Conservation (phyloP, 73 alveolate species). For the Tetrahymena thermophila region DNA sequence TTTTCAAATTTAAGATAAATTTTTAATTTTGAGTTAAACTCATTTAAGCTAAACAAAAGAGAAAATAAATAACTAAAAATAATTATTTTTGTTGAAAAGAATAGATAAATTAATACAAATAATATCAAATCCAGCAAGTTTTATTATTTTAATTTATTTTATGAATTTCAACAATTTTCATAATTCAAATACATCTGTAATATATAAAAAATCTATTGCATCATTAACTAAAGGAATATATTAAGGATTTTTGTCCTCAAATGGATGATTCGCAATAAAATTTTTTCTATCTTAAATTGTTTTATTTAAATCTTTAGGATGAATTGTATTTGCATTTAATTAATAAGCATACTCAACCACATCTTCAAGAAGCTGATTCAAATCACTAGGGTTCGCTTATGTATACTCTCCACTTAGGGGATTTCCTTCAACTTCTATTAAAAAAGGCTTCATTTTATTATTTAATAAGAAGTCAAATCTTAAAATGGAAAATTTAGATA, state of each 20-base stretch:
- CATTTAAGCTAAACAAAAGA: too few relatives aligned
- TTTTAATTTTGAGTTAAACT: too few relatives aligned
- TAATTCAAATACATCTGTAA: neutral
- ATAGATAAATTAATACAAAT: too few relatives aligned
- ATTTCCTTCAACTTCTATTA: neutral
- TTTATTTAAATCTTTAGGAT: neutral
- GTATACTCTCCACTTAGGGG: neutral
- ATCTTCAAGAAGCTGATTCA: neutral
- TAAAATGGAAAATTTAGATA: neutral
- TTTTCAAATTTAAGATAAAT: too few relatives aligned
- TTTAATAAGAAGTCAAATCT: neutral
- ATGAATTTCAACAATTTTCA: neutral
- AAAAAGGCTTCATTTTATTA: neutral
- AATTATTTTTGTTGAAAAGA: too few relatives aligned
- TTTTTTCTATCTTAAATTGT: neutral
- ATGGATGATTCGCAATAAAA: neutral
- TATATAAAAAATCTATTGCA: neutral
- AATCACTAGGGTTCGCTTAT: neutral
- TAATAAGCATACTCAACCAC: neutral
- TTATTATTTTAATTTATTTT: neutral
- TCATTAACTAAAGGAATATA: neutral
- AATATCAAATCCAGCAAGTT: too few relatives aligned
- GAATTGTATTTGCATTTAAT: neutral
- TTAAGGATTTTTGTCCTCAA: neutral
- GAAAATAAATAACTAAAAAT: too few relatives aligned